phyloP scores from a whole-genome alignment of 129 eudicot species.

The Heracleum sosnowskyi region DNA sequence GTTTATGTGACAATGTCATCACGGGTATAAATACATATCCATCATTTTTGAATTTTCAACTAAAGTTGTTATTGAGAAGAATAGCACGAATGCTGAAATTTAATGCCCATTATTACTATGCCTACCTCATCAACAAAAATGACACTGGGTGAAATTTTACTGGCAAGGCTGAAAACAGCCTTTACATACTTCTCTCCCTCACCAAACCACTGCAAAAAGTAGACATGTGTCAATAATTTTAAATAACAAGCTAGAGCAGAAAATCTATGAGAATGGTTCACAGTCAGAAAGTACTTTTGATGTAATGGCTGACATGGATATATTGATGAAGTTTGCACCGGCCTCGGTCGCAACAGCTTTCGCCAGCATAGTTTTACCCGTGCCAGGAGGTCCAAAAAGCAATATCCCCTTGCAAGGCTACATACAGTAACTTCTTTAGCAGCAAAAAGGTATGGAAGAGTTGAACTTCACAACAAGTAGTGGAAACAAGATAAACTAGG shows the following conservation, averaged over 20 bases:
- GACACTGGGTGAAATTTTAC: slow-evolving; percentile 85
- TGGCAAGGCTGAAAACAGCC: slow-evolving; percentile 84
- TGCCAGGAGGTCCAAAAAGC: slow-evolving; percentile 96
- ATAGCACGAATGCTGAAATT: not conserved
- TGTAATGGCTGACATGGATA: slow-evolving; percentile 80
- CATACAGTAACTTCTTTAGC: slow-evolving; percentile 11
- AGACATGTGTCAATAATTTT: slow-evolving; percentile 3
- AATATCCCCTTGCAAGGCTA: slow-evolving; percentile 94
- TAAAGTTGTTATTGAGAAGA: not conserved
- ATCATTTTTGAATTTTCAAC: not conserved
- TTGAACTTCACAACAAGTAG: not conserved
- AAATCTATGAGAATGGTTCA: not conserved
- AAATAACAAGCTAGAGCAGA: not conserved
- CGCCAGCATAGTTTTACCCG: slow-evolving; percentile 97
- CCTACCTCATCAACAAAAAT: slow-evolving; percentile 87
- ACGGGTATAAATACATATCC: not conserved
- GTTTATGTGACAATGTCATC: not conserved
- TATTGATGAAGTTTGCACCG: slow-evolving; percentile 91
- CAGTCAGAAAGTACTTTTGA: slow-evolving; percentile 42
- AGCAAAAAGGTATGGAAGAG: not conserved
- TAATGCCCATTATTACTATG: not conserved
- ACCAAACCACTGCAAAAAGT: slow-evolving; percentile 77
- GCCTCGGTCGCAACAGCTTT: slow-evolving; percentile 97
- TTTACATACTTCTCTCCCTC: slow-evolving; percentile 90
- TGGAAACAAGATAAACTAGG: not conserved